Base-by-base conservation (phyloP, 768 basidiomycete genomes). In the Termitomyces sp. region DNA sequence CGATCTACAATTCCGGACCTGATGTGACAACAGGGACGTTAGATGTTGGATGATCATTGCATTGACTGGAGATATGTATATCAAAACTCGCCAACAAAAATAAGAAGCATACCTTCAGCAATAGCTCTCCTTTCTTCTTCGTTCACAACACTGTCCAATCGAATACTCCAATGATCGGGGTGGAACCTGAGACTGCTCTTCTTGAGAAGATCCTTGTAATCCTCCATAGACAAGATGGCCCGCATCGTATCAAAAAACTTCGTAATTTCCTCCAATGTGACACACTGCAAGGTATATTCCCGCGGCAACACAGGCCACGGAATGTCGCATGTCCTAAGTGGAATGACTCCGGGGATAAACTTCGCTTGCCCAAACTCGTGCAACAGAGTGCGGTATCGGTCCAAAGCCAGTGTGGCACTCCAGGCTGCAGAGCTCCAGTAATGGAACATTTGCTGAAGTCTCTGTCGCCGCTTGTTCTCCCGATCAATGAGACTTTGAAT, bases 261-360 rank as follows among this genome's bases (percentile, higher is more conserved):
- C 65, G 89, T 87, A 49, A 92, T 89, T 0, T 85, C 75, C 12
- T 76, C 69, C 85, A 86, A 90, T 56, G 86, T 84, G 46, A 92
- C 77, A 60, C 90, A 86, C 61, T 87, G 82, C 1, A 87, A 69
- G 6, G 77, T 76, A 57, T 85, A 80, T 24, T 69, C 65, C 20
- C 72, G 67, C 2, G 86, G 86, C 36, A 92, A 68, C 15, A 86
- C 83, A 2, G 91, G 91, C 90, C 90, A 93, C 0, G 90, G 89
- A 31, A 93, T 75, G 41, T 77, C 78, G 47, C 84, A 80, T 58
- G 85, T 83, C 3, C 76, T 69, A n/a, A 90, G 68, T 3, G 84
- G 81, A 15, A 77, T 70, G 22, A 77, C 75, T 33, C 77, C 76
- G 37, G 72, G 61, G 3, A 78, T 73, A 69, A 86, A 89, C 60